Evolutionary conservation across 768 basidiomycete genomes (phyloP).

Genomic region (Tricholomella constricta): DNA sequence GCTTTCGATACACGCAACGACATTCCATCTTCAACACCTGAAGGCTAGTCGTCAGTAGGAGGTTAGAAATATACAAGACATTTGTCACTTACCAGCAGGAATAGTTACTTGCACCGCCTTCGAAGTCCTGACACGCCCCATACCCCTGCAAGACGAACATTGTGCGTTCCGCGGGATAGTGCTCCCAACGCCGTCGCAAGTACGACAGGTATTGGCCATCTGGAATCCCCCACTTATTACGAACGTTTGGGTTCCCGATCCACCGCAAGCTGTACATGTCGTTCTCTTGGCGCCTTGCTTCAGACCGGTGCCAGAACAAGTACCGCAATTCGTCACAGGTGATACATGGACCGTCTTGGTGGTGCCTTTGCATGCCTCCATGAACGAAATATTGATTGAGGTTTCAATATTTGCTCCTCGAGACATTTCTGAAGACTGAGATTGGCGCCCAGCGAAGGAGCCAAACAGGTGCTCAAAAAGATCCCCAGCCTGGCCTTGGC

Average conservation of each 20-base stretch:
- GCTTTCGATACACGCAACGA: constrained; percentile 75
- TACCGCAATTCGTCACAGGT: constrained; percentile 79
- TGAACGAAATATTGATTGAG: constrained; percentile 74
- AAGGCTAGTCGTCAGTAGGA: constrained; percentile 5
- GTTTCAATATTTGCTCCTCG: constrained; percentile 86
- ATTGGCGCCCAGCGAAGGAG: constrained; percentile 50
- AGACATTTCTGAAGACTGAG: constrained; percentile 44
- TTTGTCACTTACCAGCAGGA: constrained; percentile 68
- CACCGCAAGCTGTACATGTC: constrained; percentile 79
- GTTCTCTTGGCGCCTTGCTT: constrained; percentile 83
- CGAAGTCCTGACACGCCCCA: constrained; percentile 83
- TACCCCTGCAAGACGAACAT: constrained; percentile 81
- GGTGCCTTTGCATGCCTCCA: constrained; percentile 94
- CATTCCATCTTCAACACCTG: constrained; percentile 96
- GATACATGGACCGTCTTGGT: constrained; percentile 72
- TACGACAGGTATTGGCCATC: constrained; percentile 89
- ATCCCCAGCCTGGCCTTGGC: constrained; percentile 53
- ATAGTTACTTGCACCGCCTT: constrained; percentile 81
- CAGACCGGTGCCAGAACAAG: constrained; percentile 86
- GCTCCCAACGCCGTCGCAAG: constrained; percentile 81
- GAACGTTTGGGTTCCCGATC: constrained; percentile 86
- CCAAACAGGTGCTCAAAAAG: constrained; percentile 89
- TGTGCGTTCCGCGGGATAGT: constrained; percentile 75
- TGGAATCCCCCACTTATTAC: constrained; percentile 93
- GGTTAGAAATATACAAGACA: constrained; percentile 2